These are phyloP conservation scores for Aspergillus costaricaensis DNA, from an alignment of 2,329 filamentous ascomycete species.

Conservation along the genomic window DNA sequence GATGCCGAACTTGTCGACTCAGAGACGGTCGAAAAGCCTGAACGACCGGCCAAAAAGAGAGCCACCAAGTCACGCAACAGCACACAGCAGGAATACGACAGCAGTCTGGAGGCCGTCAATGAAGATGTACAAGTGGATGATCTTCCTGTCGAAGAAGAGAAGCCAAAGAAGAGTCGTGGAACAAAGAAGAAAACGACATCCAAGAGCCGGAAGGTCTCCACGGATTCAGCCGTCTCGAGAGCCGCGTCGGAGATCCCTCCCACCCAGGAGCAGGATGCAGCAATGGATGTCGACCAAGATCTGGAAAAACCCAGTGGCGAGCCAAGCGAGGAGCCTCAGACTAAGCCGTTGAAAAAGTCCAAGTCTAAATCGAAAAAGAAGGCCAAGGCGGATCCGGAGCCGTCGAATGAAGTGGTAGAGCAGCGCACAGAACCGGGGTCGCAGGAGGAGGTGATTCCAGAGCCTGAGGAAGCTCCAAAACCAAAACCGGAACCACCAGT, in stretches of 20 bases:
- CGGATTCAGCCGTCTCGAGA: slow-evolving; percentile 49
- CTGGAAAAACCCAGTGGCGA: slow-evolving; percentile 54
- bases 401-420: slow-evolving; percentile 11
- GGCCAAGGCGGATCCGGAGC: slow-evolving; percentile 23
- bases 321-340: slow-evolving; percentile 27
- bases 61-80: slow-evolving; percentile 56
- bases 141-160: slow-evolving; percentile 28
- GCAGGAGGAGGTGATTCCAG: slow-evolving; percentile 10
- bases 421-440: slow-evolving; percentile 15
- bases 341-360: slow-evolving; percentile 29
- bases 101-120: slow-evolving; percentile 42
- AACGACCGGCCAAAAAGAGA: slow-evolving; percentile 60
- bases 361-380: slow-evolving; percentile 36
- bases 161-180: slow-evolving; percentile 50
- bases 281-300: slow-evolving; percentile 66
- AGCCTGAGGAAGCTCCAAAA: slow-evolving; percentile 4
- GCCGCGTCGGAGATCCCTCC: slow-evolving; percentile 44
- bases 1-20: slow-evolving; percentile 19
- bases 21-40: slow-evolving; percentile 27
- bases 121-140: slow-evolving; percentile 19
- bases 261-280: slow-evolving; percentile 67
- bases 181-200: slow-evolving; percentile 43
- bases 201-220: slow-evolving; percentile 54
- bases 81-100: slow-evolving; percentile 39
- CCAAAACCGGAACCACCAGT: neutral